These are phyloP conservation scores for Colletotrichum lentis DNA, from an alignment of 2,329 filamentous ascomycete genomes.

Conservation along the genomic window DNA sequence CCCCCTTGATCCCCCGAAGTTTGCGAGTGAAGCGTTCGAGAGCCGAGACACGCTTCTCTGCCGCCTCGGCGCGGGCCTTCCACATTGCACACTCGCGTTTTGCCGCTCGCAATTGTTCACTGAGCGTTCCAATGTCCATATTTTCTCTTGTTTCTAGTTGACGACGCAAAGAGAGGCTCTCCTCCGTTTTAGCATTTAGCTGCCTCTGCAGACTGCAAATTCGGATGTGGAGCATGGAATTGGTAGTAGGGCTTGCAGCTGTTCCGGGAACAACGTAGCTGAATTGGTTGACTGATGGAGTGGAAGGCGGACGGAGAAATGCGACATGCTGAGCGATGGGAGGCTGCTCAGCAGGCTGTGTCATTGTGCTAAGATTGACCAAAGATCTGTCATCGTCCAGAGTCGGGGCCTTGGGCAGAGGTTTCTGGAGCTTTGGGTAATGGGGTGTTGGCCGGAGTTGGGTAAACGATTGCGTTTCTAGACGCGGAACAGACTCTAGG, in stretches of 20 bases:
- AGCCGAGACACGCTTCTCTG: conserved; percentile 61
- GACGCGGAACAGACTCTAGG: conserved; percentile 36
- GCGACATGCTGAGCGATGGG: conserved; percentile 51
- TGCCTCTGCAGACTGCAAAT: conserved; percentile 59
- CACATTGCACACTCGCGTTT: conserved; percentile 57
- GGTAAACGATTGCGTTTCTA: conserved; percentile 12
- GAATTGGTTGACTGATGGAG: conserved; percentile 39
- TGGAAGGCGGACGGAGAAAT: conserved; percentile 47
- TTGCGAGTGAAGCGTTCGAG: conserved; percentile 55
- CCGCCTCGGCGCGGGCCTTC: conserved; percentile 63
- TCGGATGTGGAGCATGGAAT: conserved; percentile 55
- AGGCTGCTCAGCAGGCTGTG: conserved; percentile 49
- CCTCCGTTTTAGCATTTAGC: conserved; percentile 56
- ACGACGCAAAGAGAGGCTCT: conserved; percentile 54
- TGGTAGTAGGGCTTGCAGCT: conserved; percentile 43
- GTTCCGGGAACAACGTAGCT: neutral
- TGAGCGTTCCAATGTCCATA: conserved; percentile 55
- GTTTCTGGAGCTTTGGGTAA: neutral
- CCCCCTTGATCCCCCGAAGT: conserved; percentile 46
- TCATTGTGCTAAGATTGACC: conserved; percentile 51
- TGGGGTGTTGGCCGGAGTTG: conserved; percentile 8
- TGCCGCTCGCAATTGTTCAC: conserved; percentile 57
- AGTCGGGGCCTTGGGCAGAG: neutral
- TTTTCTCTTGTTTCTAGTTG: conserved; percentile 56
- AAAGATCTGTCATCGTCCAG: conserved; percentile 37